Percentiles rank a stretch among this genome's conserved stretches.
These are phyloP conservation scores for Nitzschia palea DNA, from an alignment of 108 stramenopile genomes.

Conservation along the genomic window DNA sequence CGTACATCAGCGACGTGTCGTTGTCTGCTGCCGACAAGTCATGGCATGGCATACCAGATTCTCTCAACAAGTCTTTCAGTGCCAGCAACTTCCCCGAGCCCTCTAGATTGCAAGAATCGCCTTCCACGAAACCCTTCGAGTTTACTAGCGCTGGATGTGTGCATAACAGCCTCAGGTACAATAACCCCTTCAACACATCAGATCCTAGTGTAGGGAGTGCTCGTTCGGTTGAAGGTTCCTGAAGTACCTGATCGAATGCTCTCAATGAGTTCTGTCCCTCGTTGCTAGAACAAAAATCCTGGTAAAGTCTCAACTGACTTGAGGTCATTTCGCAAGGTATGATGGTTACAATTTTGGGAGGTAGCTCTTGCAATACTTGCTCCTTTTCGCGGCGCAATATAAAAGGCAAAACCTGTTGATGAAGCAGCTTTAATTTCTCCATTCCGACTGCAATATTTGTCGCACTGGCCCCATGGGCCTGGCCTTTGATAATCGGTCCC, in stretches of 20 bases:
- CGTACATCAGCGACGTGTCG: slow-evolving; percentile 65
- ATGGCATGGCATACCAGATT: slow-evolving; percentile 62
- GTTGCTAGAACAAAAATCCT: slow-evolving; percentile 36
- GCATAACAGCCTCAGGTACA: slow-evolving; percentile 81
- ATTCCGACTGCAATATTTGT: slow-evolving; percentile 50
- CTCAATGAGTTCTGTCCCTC: slow-evolving; percentile 48
- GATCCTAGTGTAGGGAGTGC: slow-evolving; percentile 25
- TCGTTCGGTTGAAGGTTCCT: slow-evolving; percentile 15
- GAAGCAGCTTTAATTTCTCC: slow-evolving; percentile 84
- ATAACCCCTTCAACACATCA: slow-evolving; percentile 63
- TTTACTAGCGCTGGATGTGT: slow-evolving; percentile 81
- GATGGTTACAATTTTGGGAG: slow-evolving; percentile 91
- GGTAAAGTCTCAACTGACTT: slow-evolving; percentile 64
- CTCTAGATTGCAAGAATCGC: slow-evolving; percentile 20
- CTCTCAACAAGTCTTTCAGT: slow-evolving; percentile 72
- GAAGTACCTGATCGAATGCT: slow-evolving; percentile 13
- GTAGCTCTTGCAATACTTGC: slow-evolving; percentile 93
- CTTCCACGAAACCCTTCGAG: slow-evolving; percentile 3
- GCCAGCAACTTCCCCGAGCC: slow-evolving; percentile 85
- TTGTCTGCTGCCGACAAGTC: slow-evolving; percentile 77
- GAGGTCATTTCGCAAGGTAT: slow-evolving; percentile 78
- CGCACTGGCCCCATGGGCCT: slow-evolving; percentile 61
- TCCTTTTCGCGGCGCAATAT: slow-evolving; percentile 90
- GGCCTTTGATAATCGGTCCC: slow-evolving; percentile 66
- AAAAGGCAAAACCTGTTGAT: slow-evolving; percentile 94